Evolutionary conservation across 2,329 filamentous ascomycete species (phyloP), one percentile per base, ranked within the genome.

Genomic region (Cladosporium sp.): DNA sequence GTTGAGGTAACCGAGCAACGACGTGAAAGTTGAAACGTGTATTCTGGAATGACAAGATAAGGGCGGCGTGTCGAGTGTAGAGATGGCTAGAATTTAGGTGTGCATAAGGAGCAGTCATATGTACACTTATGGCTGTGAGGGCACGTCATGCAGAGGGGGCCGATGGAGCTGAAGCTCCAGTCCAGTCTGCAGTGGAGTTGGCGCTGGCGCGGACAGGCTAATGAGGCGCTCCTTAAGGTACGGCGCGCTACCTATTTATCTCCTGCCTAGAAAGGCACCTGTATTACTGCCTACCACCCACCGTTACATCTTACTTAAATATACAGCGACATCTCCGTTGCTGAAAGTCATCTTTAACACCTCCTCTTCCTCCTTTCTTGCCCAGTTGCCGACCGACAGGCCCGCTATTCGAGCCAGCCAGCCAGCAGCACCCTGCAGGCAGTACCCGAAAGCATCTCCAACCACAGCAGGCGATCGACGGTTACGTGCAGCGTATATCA

Each of bases 211-310:
- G 24, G 38, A 47, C 21, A 38, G 55, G 34, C 21, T 58, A 28
- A 28, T 55, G 18, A 34, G 52, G 32, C 10, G 52, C 52, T 55
- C 52, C 52, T 55, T 47, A 47, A 47, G 41, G 41, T 47, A 47
- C 41, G 41, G 41, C 41, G 28, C 18, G 28, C 49, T 54, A 8
- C 28, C 24, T n/a, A 54, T 54, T 44, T 30, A 49, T 49, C 30
- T 54, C 60, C 60, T 63, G 28, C 59, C 41, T 51, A 51, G 44
- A 52, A 55, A 63, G 60, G 60, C 60, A 26, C 34, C 60, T 32
- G 21, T 21, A 30, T 63, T 54, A 47, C 41, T 21, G 41, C 41
- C 41, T 47, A 24, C 41, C 41, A 47, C 41, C 7, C n/a, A 10
- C 41, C 4, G n/a, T n/a, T 21, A 6, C 1, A 24, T 21, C n/a